phyloP scores from a whole-genome alignment of 768 basidiomycete genomes.

The Pisolithus marmoratus region DNA sequence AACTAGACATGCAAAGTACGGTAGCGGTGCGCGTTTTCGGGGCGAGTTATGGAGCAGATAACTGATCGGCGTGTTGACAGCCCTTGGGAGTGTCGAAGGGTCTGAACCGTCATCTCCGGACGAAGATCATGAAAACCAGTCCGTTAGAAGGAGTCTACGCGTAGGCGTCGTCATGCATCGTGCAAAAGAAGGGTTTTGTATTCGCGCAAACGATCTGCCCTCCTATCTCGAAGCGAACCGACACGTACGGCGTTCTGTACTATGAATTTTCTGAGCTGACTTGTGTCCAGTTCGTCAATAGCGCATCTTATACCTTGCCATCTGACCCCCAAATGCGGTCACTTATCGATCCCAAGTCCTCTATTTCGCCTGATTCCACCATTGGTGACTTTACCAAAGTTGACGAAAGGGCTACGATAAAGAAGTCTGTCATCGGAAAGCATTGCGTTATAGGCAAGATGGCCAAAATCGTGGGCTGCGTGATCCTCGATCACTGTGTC shows the following conservation, averaged over 20 bases:
- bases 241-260: slow-evolving; percentile 42
- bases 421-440: slow-evolving; percentile 71
- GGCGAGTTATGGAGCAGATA: not conserved
- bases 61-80: slow-evolving; percentile 22
- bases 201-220: slow-evolving; percentile 72
- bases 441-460: slow-evolving; percentile 83
- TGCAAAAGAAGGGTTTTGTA: slow-evolving; percentile 47
- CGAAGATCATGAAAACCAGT: slow-evolving; percentile 31
- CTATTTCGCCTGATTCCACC: slow-evolving; percentile 77
- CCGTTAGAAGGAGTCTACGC: slow-evolving; percentile 44
- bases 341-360: slow-evolving; percentile 74
- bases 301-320: slow-evolving; percentile 48
- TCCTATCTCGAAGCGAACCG: slow-evolving; percentile 78
- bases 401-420: slow-evolving; percentile 74
- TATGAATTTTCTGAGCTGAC: slow-evolving; percentile 11
- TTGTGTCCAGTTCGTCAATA: slow-evolving; percentile 39
- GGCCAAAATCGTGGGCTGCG: slow-evolving; percentile 76
- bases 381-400: slow-evolving; percentile 81
- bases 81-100: slow-evolving; percentile 34
- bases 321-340: slow-evolving; percentile 56
- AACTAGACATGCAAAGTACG: slow-evolving; percentile 55
- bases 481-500: slow-evolving; percentile 85
- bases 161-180: slow-evolving; percentile 61
- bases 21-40: slow-evolving; percentile 35
- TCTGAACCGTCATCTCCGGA: slow-evolving; percentile 45